These are phyloP conservation scores for Acrocalymma vagum DNA, from an alignment of 2,329 filamentous ascomycete genomes.

Conservation along the genomic window DNA sequence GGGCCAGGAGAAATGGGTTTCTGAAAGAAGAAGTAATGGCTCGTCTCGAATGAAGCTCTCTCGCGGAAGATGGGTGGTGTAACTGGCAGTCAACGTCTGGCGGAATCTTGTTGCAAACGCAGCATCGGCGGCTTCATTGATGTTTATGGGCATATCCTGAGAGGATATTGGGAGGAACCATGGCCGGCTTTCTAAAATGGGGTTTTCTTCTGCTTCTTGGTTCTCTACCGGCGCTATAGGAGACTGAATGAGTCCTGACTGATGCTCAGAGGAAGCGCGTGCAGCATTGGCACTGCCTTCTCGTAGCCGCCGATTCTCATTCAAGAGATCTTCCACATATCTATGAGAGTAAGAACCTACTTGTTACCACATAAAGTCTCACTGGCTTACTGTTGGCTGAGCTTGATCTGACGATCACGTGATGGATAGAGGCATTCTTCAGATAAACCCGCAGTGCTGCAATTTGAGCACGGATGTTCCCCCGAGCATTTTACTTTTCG, in stretches of 20 bases:
- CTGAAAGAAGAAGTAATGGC: constrained; percentile 44
- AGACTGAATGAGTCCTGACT: too few relatives aligned
- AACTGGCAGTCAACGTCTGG: constrained; percentile 35
- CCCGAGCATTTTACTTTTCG: constrained; percentile 47
- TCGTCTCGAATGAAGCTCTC: constrained; percentile 42
- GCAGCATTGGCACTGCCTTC: constrained; percentile 8
- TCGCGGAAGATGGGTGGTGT: constrained; percentile 40
- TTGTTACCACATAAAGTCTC: too few relatives aligned
- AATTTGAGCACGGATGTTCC: constrained; percentile 41
- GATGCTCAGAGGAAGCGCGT: constrained; percentile 1
- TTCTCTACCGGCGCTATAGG: constrained; percentile 9
- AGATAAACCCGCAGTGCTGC: constrained; percentile 21
- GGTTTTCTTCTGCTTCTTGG: constrained; percentile 41
- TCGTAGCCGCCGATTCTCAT: constrained; percentile 39
- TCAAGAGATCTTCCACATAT: constrained; percentile 37
- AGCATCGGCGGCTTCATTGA: constrained; percentile 48
- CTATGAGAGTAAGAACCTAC: constrained; percentile 11
- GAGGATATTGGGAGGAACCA: constrained; percentile 46
- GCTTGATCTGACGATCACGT: constrained; percentile 38
- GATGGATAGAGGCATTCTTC: constrained; percentile 34
- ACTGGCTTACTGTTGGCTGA: constrained; percentile 32
- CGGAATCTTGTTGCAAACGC: constrained; percentile 49
- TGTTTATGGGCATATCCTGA: constrained; percentile 44
- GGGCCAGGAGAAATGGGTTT: constrained; percentile 49
- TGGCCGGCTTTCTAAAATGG: constrained; percentile 44